Conservation (phyloP, 306 rosid genomes). For the Mimosa pudica region DNA sequence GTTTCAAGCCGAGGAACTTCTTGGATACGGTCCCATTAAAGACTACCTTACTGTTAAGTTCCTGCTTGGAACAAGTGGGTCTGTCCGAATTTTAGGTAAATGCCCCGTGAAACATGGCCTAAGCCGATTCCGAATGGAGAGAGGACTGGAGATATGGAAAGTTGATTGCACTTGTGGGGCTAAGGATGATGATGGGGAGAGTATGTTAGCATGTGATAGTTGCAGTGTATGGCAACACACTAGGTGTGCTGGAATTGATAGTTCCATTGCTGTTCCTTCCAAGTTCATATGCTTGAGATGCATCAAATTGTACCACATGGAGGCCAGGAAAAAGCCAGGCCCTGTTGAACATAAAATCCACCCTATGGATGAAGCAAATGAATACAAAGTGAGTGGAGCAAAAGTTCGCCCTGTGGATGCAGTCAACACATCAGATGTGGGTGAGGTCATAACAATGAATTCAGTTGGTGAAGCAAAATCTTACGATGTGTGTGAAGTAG, state of each 20-base stretch:
- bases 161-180: constrained; percentile 78
- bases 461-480: no score
- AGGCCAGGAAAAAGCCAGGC: constrained; percentile 8
- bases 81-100: constrained; percentile 51
- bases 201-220: constrained; percentile 75
- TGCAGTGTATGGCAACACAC: constrained; percentile 84
- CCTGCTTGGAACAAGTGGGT: constrained; percentile 53
- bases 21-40: constrained; percentile 46
- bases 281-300: constrained; percentile 52
- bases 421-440: not conserved
- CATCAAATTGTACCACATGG: constrained; percentile 23
- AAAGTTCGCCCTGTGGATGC: not conserved
- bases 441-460: no score
- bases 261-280: constrained; percentile 45
- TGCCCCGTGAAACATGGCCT: constrained; percentile 58
- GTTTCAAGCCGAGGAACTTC: constrained; percentile 58
- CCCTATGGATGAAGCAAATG: not conserved
- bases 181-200: constrained; percentile 79
- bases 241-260: constrained; percentile 65
- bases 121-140: constrained; percentile 61
- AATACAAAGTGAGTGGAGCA: not conserved
- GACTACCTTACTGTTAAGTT: constrained; percentile 55
- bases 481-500: no score
- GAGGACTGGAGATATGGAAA: constrained; percentile 70
- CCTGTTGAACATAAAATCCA: not conserved